Evolutionary conservation across 305 asterid genomes (phyloP).

Genomic region (Salvia sclarea): DNA sequence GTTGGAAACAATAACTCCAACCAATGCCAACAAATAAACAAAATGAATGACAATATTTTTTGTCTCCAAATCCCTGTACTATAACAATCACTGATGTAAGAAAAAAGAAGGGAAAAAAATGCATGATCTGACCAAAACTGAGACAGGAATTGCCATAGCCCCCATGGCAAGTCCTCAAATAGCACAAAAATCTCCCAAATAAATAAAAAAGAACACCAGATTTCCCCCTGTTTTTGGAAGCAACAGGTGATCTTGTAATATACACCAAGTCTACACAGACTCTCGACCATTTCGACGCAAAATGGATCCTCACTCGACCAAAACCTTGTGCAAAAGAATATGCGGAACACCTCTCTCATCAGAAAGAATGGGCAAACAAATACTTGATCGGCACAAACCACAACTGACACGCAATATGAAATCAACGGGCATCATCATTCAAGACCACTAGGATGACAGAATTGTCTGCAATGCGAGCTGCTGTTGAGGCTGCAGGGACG

Average conservation of each 20-base stretch:
- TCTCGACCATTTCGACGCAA: constrained; percentile 31
- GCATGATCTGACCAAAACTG: constrained; percentile 50
- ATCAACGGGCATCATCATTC: background rate
- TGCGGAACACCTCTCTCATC: constrained; percentile 26
- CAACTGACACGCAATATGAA: constrained; percentile 17
- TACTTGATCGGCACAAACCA: constrained; percentile 27
- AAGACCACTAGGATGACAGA: constrained; percentile 49
- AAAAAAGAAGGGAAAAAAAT: background rate
- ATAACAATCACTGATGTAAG: constrained; percentile 22
- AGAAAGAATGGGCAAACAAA: constrained; percentile 39
- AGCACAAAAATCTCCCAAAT: constrained; percentile 29
- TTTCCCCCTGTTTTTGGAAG: constrained; percentile 19
- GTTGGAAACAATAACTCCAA: constrained; percentile 27
- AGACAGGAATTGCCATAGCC: constrained; percentile 44
- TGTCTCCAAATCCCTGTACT: constrained; percentile 19
- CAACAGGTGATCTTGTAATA: constrained; percentile 36
- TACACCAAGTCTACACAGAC: constrained; percentile 49
- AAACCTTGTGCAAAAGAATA: constrained; percentile 43
- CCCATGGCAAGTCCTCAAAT: constrained; percentile 37
- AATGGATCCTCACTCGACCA: constrained; percentile 41
- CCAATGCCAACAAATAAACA: constrained; percentile 12
- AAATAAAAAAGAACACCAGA: constrained; percentile 12
- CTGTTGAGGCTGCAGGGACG: constrained; percentile 88
- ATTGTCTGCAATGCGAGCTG: constrained; percentile 78
- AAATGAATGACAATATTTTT: constrained; percentile 32